phyloP scores from a whole-genome alignment of 805 yeast species.

The Wickerhamiella nectarea region DNA sequence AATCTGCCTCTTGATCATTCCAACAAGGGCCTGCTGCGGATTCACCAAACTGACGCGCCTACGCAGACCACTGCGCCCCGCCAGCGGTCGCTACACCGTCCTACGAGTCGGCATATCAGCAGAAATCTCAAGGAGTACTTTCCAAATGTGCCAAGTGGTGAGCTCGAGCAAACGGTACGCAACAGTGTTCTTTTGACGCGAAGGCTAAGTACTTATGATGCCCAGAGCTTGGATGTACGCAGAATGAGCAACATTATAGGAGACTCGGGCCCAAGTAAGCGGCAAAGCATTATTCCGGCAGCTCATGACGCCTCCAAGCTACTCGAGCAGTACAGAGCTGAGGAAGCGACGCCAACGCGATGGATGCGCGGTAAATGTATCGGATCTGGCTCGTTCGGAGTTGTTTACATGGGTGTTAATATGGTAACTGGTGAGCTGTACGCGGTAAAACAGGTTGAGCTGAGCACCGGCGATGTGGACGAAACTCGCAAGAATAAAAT shows the following conservation, averaged over 20 bases:
- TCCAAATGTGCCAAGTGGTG: conserved; percentile 63
- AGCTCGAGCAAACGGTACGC: conserved; percentile 64
- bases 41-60: conserved; percentile 4
- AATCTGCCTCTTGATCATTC: conserved; percentile 11
- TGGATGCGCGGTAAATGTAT: conserved; percentile 91
- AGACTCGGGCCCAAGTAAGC: conserved; percentile 9
- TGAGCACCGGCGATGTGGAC: conserved; percentile 33
- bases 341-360: conserved; percentile 47
- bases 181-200: conserved; percentile 73
- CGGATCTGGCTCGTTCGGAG: conserved; percentile 92
- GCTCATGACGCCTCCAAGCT: conserved; percentile 29
- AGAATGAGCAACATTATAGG: conserved; percentile 16
- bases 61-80: not conserved
- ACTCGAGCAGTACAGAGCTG: conserved; percentile 26
- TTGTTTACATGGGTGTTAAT: conserved; percentile 84
- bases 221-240: not conserved
- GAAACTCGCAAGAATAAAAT: conserved; percentile 18
- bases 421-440: conserved; percentile 85
- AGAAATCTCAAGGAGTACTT: conserved; percentile 81
- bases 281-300: conserved; percentile 18
- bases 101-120: conserved; percentile 84
- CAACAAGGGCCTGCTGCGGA: conserved; percentile 25
- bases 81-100: conserved; percentile 43
- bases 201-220: conserved; percentile 32
- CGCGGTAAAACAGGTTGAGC: conserved; percentile 91